Percentiles rank a stretch among this genome's conserved stretches.
Conservation (phyloP, 179 eudicot genomes). For the Silene noctiflora region DNA sequence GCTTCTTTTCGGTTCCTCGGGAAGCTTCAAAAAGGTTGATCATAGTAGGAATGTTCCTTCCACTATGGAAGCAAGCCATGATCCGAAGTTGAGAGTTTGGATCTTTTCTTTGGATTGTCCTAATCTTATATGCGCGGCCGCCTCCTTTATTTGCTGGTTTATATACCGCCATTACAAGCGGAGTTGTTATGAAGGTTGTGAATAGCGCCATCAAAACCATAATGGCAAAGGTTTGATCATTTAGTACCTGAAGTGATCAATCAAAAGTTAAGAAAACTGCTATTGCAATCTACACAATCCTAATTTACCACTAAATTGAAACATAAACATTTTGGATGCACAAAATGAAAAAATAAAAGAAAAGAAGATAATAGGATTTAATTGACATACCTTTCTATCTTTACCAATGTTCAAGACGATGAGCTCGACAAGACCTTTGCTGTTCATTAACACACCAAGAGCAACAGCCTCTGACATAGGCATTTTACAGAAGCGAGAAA, state of each 20-base stretch:
- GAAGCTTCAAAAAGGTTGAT: conserved; percentile 66
- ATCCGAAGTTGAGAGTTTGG: conserved; percentile 47
- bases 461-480: conserved; percentile 57
- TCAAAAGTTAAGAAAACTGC: not conserved
- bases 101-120: conserved; percentile 55
- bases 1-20: conserved; percentile 53
- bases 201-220: conserved; percentile 82
- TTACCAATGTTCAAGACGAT: conserved; percentile 88
- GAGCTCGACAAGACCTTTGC: conserved; percentile 89
- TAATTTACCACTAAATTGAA: not conserved
- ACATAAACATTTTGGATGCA: not conserved
- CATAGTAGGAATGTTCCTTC: conserved; percentile 53
- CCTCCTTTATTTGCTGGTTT: conserved; percentile 58
- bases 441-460: conserved; percentile 82
- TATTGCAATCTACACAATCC: not conserved
- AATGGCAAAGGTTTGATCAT: conserved; percentile 86
- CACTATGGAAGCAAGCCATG: conserved; percentile 68
- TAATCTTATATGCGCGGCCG: conserved; percentile 38
- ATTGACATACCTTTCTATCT: conserved; percentile 57
- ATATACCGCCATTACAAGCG: conserved; percentile 67
- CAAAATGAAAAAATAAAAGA: too few species aligned
- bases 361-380: not conserved
- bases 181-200: conserved; percentile 86
- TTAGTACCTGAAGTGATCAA: conserved; percentile 50
- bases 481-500: conserved; percentile 53